A percentile compares a stretch with the other conserved stretches of the same genome.
These are phyloP conservation scores for Ustilago tritici DNA, from an alignment of 1,284 basidiomycete species.

Conservation along the genomic window DNA sequence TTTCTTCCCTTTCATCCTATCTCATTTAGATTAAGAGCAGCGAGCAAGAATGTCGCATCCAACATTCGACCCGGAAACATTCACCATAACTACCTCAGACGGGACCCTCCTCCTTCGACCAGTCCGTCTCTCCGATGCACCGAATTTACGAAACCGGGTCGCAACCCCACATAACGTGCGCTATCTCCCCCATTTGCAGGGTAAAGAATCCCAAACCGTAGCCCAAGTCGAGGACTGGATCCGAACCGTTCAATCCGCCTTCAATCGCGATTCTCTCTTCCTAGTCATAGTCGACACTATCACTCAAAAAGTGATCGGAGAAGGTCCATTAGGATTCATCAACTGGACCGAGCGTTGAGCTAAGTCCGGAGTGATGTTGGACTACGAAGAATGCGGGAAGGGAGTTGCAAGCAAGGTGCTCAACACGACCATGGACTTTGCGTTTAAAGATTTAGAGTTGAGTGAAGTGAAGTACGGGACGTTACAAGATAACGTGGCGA, in stretches of 20 bases:
- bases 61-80: slow-evolving; percentile 25
- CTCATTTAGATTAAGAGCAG: not conserved
- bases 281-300: slow-evolving; percentile 25
- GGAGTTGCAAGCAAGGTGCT: slow-evolving; percentile 26
- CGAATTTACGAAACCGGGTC: slow-evolving; percentile 36
- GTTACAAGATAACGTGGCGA: slow-evolving; percentile 23
- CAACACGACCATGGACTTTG: slow-evolving; percentile 36
- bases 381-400: slow-evolving; percentile 16
- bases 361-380: slow-evolving; percentile 36
- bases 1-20: not conserved
- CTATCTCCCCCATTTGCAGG: slow-evolving; percentile 36
- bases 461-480: slow-evolving; percentile 29
- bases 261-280: slow-evolving; percentile 40
- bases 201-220: slow-evolving; percentile 31
- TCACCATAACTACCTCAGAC: slow-evolving; percentile 6
- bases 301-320: slow-evolving; percentile 20
- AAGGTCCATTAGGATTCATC: slow-evolving; percentile 35
- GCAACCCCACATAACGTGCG: slow-evolving; percentile 27
- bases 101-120: slow-evolving; percentile 15
- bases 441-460: slow-evolving; percentile 29
- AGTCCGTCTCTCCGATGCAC: slow-evolving; percentile 26
- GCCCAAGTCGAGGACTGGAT: slow-evolving; percentile 32
- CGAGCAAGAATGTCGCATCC: slow-evolving; percentile 23
- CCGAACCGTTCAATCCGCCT: slow-evolving; percentile 19
- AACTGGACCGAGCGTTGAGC: slow-evolving; percentile 22